Conservation (phyloP, 805 yeast species). For the Kodamaea nitidulidarum region DNA sequence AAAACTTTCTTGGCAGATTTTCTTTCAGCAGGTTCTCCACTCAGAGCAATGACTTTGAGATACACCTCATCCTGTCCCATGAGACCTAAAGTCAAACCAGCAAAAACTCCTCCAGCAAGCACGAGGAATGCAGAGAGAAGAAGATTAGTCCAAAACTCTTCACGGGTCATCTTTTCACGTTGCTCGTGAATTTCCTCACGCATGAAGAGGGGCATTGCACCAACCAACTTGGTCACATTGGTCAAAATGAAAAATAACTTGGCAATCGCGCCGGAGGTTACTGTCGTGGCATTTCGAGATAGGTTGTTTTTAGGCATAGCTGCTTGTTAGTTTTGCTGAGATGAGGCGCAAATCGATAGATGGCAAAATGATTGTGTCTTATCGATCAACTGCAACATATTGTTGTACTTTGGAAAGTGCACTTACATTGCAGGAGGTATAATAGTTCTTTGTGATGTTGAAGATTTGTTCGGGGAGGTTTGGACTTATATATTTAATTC, state of each 20-base stretch:
- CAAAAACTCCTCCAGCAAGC: conserved; percentile 82
- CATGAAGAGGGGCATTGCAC: conserved; percentile 30
- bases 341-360: too few relatives aligned
- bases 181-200: conserved; percentile 3
- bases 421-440: not conserved
- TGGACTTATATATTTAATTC: not conserved
- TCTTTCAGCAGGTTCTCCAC: conserved; percentile 75
- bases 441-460: not conserved
- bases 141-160: conserved; percentile 46
- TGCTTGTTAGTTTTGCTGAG: not conserved
- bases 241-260: conserved; percentile 31
- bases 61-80: conserved; percentile 99
- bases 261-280: conserved; percentile 21
- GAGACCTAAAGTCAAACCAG: conserved; percentile 88
- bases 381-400: too few relatives aligned
- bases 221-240: conserved; percentile 30
- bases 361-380: too few relatives aligned
- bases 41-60: conserved; percentile 79
- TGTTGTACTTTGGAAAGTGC: too few relatives aligned
- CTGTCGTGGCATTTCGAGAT: conserved; percentile 24
- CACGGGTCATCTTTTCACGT: conserved; percentile 23
- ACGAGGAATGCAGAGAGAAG: conserved; percentile 58
- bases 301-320: conserved; percentile 17
- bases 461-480: conserved; percentile 1
- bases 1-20: conserved; percentile 70